Base-by-base conservation (phyloP, 129 eudicot species). In the Flaveria brownii region DNA sequence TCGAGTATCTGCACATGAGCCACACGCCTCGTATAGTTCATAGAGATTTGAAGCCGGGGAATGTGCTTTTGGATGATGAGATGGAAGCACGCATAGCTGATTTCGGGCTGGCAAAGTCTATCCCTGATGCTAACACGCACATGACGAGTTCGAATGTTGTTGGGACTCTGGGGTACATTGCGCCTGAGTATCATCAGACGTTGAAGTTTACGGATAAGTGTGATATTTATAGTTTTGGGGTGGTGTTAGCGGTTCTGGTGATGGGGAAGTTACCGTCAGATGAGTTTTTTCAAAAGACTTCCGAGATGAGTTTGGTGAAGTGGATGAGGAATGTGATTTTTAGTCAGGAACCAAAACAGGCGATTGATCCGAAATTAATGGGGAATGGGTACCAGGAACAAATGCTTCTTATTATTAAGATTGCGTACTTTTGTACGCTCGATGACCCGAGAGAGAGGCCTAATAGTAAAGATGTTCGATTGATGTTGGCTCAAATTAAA, bases 11-110 rank as follows among this genome's bases (percentile, higher is more conserved):
- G 36, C 97, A 93, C 83, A 46, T 84, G 71, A 82, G 62, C 47
- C 92, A 87, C 50, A 80, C 76, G 13, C 96, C 92, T 0, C 83
- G 88, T 9, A 88, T 91, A n/a, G 88, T 93, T 73, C 98, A 93
- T 80, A 68, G 98, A 17, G 97, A 93, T 82, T 82, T 90, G 43
- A 93, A 93, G 74, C 98, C 98, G 0, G 96, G 88, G 9, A 93
- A 93, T 42, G 82, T 93, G 15, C 85, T 93, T 7, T 87, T 93
- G 12, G 98, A 91, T 39, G 97, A 93, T 67, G 90, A 90, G 22
- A 93, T 90, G 97, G 98, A 93, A 75, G 91, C 97, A 2, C 79
- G 98, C 10, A 93, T 93, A 36, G 86, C 98, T 3, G 98, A 93
- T 61, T 93, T 93, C 56, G 98, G 98, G 84, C 89, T 91, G 0